Conservation (phyloP, 768 basidiomycete species). For the Pisolithus sp. region DNA sequence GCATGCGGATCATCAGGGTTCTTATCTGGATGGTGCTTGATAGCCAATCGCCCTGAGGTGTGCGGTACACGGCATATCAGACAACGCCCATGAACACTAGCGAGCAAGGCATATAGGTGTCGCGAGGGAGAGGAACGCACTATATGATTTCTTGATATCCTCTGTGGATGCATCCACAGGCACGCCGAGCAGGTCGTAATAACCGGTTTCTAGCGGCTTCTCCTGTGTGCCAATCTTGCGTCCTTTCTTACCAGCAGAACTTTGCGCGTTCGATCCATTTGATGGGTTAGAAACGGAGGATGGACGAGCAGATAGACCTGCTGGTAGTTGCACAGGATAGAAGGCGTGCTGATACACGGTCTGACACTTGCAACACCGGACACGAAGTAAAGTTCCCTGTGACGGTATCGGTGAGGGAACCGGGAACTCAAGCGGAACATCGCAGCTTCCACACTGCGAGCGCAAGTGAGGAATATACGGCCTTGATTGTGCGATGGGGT, state of each 20-base stretch:
- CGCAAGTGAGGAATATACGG: slow-evolving; percentile 61
- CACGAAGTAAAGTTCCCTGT: slow-evolving; percentile 49
- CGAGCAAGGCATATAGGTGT: too few relatives aligned
- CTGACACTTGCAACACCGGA: slow-evolving; percentile 69
- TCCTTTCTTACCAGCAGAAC: slow-evolving; percentile 35
- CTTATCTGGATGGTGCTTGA: slow-evolving; percentile 91
- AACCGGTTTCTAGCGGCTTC: slow-evolving; percentile 81
- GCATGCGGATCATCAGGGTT: slow-evolving; percentile 82
- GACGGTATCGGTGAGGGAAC: slow-evolving; percentile 54
- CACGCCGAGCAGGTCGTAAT: slow-evolving; percentile 82
- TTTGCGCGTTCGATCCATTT: slow-evolving; percentile 16
- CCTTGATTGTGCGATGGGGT: slow-evolving; percentile 55
- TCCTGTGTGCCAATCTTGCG: slow-evolving; percentile 88
- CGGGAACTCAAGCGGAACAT: slow-evolving; percentile 56
- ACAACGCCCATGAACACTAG: too few relatives aligned
- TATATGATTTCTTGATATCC: slow-evolving; percentile 89
- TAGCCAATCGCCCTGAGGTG: slow-evolving; percentile 64
- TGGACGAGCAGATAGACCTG: slow-evolving; percentile 12
- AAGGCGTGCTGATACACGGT: slow-evolving; percentile 55
- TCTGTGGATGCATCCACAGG: slow-evolving; percentile 69
- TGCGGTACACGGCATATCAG: background rate
- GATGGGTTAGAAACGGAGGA: slow-evolving; percentile 9
- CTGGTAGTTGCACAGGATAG: slow-evolving; percentile 56
- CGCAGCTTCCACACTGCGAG: slow-evolving; percentile 56
- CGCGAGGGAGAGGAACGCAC: slow-evolving; percentile 32